These are phyloP conservation scores for Claviceps citrina DNA, from an alignment of 2,329 filamentous ascomycete genomes.

Conservation along the genomic window DNA sequence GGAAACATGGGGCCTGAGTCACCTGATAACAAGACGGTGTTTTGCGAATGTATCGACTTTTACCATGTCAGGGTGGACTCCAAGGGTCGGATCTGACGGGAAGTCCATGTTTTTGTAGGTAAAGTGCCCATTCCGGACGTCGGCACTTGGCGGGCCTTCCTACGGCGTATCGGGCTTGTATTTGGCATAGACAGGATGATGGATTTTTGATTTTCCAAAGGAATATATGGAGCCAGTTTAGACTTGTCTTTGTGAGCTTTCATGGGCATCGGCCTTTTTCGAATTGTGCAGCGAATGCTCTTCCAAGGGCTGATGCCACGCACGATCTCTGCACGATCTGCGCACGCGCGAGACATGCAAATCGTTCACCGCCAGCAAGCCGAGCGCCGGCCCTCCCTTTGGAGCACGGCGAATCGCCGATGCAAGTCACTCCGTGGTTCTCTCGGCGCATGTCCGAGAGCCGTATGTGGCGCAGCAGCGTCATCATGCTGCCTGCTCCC, in stretches of 20 bases:
- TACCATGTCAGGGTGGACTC: no score
- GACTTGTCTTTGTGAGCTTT: background rate
- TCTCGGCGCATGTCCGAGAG: background rate
- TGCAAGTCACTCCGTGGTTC: background rate
- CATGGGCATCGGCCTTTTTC: no score
- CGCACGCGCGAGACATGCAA: no score
- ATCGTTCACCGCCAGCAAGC: no score
- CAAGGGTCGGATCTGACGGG: background rate
- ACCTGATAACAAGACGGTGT: background rate
- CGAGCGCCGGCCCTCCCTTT: no score
- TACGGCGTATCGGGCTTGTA: no score
- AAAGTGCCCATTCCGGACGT: background rate
- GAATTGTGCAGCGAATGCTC: no score
- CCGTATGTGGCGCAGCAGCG: background rate
- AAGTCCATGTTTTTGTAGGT: background rate
- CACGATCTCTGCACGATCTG: no score
- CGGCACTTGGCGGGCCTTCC: background rate
- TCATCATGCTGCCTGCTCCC: no score
- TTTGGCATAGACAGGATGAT: no score
- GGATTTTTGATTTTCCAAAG: no score
- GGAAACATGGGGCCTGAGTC: background rate
- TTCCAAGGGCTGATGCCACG: no score
- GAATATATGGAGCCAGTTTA: background rate
- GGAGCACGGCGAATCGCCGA: background rate
- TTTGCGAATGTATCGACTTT: background rate